Evolutionary conservation across 306 rosid genomes (phyloP).

Genomic region (Lathyrus sativus): DNA sequence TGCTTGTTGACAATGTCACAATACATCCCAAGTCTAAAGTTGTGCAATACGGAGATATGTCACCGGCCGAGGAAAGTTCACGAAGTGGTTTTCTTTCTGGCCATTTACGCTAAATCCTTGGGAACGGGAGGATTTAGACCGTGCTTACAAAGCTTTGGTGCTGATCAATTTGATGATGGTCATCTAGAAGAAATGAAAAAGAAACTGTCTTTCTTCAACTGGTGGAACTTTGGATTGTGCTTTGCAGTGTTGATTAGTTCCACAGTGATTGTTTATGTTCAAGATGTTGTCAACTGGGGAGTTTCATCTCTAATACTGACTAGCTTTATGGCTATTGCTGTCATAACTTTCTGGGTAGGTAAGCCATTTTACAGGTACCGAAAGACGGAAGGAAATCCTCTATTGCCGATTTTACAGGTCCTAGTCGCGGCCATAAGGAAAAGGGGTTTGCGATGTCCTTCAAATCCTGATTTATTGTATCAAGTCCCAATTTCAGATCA

Average conservation of each 20-base stretch:
- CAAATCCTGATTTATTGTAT: slow-evolving; percentile 41
- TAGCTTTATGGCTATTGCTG: slow-evolving; percentile 39
- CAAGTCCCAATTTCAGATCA: slow-evolving; percentile 40
- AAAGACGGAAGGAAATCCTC: slow-evolving; percentile 47
- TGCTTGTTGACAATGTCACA: slow-evolving; percentile 53
- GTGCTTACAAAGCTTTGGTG: slow-evolving; percentile 57
- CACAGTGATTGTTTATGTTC: slow-evolving; percentile 48
- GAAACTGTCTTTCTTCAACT: slow-evolving; percentile 57
- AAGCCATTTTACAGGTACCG: slow-evolving; percentile 48
- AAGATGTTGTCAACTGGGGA: slow-evolving; percentile 56
- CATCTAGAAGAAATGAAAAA: slow-evolving; percentile 50
- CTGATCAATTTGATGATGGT: slow-evolving; percentile 59
- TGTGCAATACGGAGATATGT: slow-evolving; percentile 42
- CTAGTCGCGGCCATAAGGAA: slow-evolving; percentile 53
- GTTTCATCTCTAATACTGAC: slow-evolving; percentile 42
- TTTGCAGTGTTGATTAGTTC: slow-evolving; percentile 44
- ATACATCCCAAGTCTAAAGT: slow-evolving; percentile 47
- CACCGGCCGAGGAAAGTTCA: slow-evolving; percentile 47
- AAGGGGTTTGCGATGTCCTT: slow-evolving; percentile 43
- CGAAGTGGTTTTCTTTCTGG: slow-evolving; percentile 55
- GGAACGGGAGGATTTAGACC: slow-evolving; percentile 61
- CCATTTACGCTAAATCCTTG: slow-evolving; percentile 47
- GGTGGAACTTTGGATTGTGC: slow-evolving; percentile 51
- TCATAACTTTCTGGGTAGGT: slow-evolving; percentile 45
- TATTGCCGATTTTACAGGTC: slow-evolving; percentile 48